Evolutionary conservation across 306 rosid species (phyloP).

Genomic region (Castanea crenata): DNA sequence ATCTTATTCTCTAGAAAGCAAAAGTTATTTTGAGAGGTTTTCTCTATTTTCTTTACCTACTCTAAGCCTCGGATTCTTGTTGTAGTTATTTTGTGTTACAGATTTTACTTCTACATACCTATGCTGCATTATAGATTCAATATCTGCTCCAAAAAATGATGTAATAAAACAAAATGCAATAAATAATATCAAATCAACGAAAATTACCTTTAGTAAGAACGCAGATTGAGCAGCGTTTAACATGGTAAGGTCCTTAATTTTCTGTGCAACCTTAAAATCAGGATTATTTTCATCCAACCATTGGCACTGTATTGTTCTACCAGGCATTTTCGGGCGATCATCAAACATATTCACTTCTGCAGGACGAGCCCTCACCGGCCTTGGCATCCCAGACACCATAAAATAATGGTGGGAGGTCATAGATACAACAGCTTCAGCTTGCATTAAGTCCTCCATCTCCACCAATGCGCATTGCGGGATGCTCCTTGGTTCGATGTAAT

Average conservation of each 20-base stretch:
- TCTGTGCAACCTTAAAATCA: slow-evolving; percentile 52
- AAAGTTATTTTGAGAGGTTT: too few relatives aligned
- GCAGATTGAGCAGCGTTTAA: slow-evolving; percentile 54
- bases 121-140: too few relatives aligned
- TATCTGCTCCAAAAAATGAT: background rate
- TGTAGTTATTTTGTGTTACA: too few relatives aligned
- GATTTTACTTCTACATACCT: too few relatives aligned
- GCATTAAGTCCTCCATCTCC: slow-evolving; percentile 56
- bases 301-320: slow-evolving; percentile 35
- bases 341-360: slow-evolving; percentile 68
- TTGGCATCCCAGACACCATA: slow-evolving; percentile 91
- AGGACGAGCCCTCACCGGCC: slow-evolving; percentile 66
- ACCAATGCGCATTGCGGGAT: slow-evolving; percentile 58
- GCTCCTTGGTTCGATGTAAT: slow-evolving; percentile 46
- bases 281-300: slow-evolving; percentile 73
- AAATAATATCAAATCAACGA: background rate
- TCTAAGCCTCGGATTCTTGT: too few relatives aligned
- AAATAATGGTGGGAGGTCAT: slow-evolving; percentile 46
- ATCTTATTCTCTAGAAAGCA: too few relatives aligned
- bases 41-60: too few relatives aligned
- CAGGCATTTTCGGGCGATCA: slow-evolving; percentile 60
- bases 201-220: slow-evolving; percentile 46
- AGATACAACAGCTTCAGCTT: slow-evolving; percentile 44
- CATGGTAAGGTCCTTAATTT: slow-evolving; percentile 45
- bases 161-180: background rate